phyloP scores from a whole-genome alignment of 257 asterid genomes.

The Thymus quinquecostatus region DNA sequence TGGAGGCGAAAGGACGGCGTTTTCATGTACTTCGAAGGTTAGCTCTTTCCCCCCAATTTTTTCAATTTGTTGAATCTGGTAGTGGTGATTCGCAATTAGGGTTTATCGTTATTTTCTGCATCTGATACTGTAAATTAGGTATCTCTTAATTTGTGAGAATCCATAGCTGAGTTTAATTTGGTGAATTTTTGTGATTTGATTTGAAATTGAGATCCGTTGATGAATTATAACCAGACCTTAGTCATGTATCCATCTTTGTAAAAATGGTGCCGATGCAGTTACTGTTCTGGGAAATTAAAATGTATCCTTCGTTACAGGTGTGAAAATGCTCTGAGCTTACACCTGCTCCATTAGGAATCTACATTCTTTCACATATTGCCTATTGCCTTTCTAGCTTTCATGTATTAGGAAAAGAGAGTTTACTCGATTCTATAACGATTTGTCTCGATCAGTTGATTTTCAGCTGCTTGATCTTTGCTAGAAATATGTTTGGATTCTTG shows the following conservation, averaged over 20 bases:
- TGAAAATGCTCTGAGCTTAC: constrained; percentile 40
- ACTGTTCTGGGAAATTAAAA: constrained; percentile 57
- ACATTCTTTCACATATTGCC: constrained; percentile 26
- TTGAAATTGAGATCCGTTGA: neutral
- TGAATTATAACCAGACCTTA: constrained; percentile 38
- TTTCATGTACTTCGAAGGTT: constrained; percentile 68
- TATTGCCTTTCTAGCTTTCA: neutral
- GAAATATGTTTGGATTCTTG: neutral
- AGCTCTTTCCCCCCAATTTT: neutral
- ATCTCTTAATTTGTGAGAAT: neutral
- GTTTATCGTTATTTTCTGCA: neutral
- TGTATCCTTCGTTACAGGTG: constrained; percentile 70
- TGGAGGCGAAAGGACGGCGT: constrained; percentile 74
- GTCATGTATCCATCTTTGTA: constrained; percentile 58
- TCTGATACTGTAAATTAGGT: neutral
- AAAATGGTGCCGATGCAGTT: constrained; percentile 59
- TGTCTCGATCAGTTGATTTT: neutral
- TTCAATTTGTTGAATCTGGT: neutral
- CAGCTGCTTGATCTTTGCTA: too few species aligned
- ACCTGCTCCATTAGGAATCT: constrained; percentile 74
- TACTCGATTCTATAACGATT: neutral
- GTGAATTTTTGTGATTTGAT: neutral
- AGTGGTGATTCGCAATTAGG: neutral
- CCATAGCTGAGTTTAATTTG: neutral
- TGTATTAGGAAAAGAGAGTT: too few species aligned